Evolutionary conservation across 306 rosid species (phyloP).

Genomic region (Prunus mume): DNA sequence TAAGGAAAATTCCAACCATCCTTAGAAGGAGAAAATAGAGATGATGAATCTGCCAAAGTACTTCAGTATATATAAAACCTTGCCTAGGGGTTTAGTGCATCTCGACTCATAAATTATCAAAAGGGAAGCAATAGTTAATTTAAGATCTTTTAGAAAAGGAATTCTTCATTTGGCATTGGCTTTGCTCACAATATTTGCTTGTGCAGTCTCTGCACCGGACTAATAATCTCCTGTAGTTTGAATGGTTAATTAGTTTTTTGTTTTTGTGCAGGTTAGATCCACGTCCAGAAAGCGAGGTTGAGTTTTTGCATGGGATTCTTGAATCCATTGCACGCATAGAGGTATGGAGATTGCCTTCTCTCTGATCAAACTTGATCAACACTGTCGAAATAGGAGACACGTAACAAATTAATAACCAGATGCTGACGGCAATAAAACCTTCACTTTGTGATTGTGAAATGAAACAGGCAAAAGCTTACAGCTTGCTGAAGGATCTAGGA

Average conservation of each 20-base stretch:
- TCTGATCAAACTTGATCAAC: neutral
- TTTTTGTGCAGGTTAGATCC: constrained; percentile 64
- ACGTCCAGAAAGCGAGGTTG: constrained; percentile 71
- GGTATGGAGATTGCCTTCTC: constrained; percentile 39
- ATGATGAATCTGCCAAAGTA: too few species aligned
- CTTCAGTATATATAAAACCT: too few species aligned
- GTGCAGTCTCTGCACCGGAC: neutral
- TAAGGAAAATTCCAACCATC: too few species aligned
- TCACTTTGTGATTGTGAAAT: constrained; percentile 1
- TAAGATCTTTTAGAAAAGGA: neutral
- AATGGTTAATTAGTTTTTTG: constrained; percentile 9
- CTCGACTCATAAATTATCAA: neutral
- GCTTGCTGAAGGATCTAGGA: constrained; percentile 67
- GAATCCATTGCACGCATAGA: constrained; percentile 95
- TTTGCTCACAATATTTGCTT: neutral
- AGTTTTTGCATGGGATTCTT: constrained; percentile 77
- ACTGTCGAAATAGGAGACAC: neutral
- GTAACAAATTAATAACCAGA: neutral
- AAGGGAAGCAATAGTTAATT: neutral
- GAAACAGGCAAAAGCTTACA: constrained; percentile 69
- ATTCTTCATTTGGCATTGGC: neutral
- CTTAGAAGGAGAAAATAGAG: too few species aligned
- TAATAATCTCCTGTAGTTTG: neutral
- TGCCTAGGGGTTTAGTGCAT: neutral
- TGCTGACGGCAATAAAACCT: constrained; percentile 12